Evolutionary conservation across 1,284 basidiomycete species (phyloP).

Genomic region (Mycena citricolor): DNA sequence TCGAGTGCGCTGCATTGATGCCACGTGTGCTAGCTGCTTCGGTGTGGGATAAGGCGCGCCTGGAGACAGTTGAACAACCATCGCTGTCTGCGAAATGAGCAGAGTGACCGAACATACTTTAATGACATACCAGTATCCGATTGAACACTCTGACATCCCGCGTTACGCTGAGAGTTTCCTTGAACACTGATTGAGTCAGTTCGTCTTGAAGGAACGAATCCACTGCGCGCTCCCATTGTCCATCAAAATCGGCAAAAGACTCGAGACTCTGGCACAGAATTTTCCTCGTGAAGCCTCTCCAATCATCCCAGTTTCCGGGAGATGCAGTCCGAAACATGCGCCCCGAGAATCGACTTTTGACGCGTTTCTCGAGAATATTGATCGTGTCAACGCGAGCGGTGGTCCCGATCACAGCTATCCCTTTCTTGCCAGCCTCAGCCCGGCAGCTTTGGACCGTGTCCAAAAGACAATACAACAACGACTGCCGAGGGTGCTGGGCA

Average conservation of each 20-base stretch:
- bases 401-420: slow-evolving; percentile 21
- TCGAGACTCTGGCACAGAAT: slow-evolving; percentile 38
- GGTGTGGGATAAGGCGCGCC: slow-evolving; percentile 52
- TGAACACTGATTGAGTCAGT: slow-evolving; percentile 43
- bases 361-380: slow-evolving; percentile 87
- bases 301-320: slow-evolving; percentile 50
- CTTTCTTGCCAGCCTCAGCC: slow-evolving; percentile 45
- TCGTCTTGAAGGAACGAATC: slow-evolving; percentile 54
- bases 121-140: slow-evolving; percentile 69
- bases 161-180: slow-evolving; percentile 64
- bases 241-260: slow-evolving; percentile 44
- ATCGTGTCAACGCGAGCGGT: slow-evolving; percentile 33
- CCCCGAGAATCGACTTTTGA: slow-evolving; percentile 94
- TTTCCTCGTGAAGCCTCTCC: slow-evolving; percentile 48
- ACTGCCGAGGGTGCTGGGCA: slow-evolving; percentile 84
- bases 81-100: slow-evolving; percentile 48
- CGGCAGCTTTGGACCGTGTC: slow-evolving; percentile 76
- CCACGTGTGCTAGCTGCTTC: slow-evolving; percentile 40
- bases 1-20: slow-evolving; percentile 54
- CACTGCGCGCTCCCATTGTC: slow-evolving; percentile 60
- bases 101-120: too few species aligned
- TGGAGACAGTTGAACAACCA: slow-evolving; percentile 47
- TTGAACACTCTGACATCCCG: slow-evolving; percentile 67
- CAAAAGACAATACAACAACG: slow-evolving; percentile 86
- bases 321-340: slow-evolving; percentile 78